Base-by-base conservation (phyloP, 78 protist genomes). In the Protostelium mycophagum region DNA sequence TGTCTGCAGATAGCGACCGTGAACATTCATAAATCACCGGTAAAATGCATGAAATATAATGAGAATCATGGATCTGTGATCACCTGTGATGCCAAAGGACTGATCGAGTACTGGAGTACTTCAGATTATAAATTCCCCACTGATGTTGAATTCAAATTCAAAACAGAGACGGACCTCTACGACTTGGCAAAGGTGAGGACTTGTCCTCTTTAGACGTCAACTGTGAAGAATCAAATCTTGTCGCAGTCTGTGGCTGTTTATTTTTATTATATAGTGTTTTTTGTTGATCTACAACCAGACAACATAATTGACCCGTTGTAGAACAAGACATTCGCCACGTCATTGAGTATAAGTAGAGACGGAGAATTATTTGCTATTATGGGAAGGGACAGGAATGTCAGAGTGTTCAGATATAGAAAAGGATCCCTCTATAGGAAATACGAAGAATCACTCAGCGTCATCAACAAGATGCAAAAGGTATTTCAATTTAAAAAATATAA, bases 141-240 rank as follows among this genome's bases (percentile, higher is more conserved):
- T 1, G 83, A 63, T 10, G 35, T 93, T 36, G 36, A 37, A 0
- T 98, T 95, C 87, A 29, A 23, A 35, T 88, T 28, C 90, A 97
- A 97, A 88, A 34, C 86, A 38, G 99, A 98, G n/a, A 98, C 99
- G 0, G 98, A 97, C 91, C 96, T 98, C 38, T 98, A 83, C 88
- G 96, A 87, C 28, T 34, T 98, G 1, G 87, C 93, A 38, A 95
- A 96, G 94, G 93, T 84, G 9, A 1, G 5, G 36, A 16, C 73
- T 34, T 0, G 28, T 63, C 37, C 10, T 34, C 28, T 25, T 28
- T 28, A 25, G 85, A 88, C 85, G 31, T 51, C 73, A 51, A 25
- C 73, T 51, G 28, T 29, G 35, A 73, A 35, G 34, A 5, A 29
- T 29, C 86, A 88, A 9, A 10, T 28, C 34, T 83, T n/a, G n/a